Base-by-base conservation (phyloP, 1,139 yeast species). In the Zygoascus hellenicus region DNA sequence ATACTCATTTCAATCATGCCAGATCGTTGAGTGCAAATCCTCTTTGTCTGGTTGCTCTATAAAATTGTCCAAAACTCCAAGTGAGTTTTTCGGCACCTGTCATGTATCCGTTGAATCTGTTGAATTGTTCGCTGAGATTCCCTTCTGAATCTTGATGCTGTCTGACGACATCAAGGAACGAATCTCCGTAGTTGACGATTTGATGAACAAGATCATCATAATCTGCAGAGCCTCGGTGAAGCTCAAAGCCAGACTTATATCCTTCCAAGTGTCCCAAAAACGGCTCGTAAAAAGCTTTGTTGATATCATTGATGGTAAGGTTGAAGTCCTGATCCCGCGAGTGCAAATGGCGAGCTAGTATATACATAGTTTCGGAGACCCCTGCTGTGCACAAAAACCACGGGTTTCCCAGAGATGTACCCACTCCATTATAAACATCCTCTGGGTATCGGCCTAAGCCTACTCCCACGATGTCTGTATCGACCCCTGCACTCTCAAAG, bases 381-480 rank as follows among this genome's bases (percentile, higher is more conserved):
- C 92, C 73, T 0, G 92, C 80, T 0, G 97, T 90, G 17, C 94
- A 75, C 51, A 92, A 76, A 62, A 90, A 90, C 98, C 97, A 92
- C 2, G 98, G 97, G 60, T 92, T 92, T 2, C 97, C 97, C 56
- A 80, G 83, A 13, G 83, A 73, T 0, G 76, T 71, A 0, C 80
- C 82, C 51, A 75, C 70, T 0, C 97, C 97, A 64, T 90, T 85
- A 64, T 92, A 92, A 10, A 84, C 66, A 66, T 92, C 98, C 60
- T 90, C 97, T 0, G 97, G 96, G 60, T 92, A 92, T 59, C 98
- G 72, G 1, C 98, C 98, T 43, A 90, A 67, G 0, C 86, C 96
- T 38, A 83, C 80, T 0, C 94, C 95, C 19, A 51, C 59, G 39
- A 50, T 38, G 16, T 50, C 41, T 15, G 48, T 38, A 40, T 54